A percentile compares a stretch with the other conserved stretches of the same genome.
These are phyloP conservation scores for Hemisphaericaspora subhashii DNA, from an alignment of 1,139 yeast genomes.

Conservation along the genomic window DNA sequence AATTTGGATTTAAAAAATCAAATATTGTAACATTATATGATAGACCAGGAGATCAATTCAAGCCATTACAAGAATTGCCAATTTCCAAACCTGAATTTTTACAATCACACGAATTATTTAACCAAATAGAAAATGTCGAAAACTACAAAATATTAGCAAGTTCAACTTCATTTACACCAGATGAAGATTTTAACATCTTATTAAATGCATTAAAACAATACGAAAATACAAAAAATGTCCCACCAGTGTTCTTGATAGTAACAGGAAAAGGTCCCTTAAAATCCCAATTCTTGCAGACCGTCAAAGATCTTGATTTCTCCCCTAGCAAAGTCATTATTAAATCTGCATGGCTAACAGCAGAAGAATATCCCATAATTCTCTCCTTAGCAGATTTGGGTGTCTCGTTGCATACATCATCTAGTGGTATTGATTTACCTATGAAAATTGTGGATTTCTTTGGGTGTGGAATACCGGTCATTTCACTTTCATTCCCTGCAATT, in stretches of 20 bases:
- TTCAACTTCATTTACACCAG: constrained; percentile 94
- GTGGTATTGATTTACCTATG: constrained; percentile 96
- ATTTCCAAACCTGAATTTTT: constrained; percentile 13
- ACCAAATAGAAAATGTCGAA: constrained; percentile 23
- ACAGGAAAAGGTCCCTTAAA: constrained; percentile 96
- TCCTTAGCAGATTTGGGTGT: constrained; percentile 84
- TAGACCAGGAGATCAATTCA: constrained; percentile 71
- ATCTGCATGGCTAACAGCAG: constrained; percentile 75
- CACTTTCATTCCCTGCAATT: constrained; percentile 74
- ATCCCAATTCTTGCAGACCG: constrained; percentile 44
- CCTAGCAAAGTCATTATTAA: constrained; percentile 49
- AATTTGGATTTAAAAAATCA: constrained; percentile 47
- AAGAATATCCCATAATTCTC: constrained; percentile 76
- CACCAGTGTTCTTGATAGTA: constrained; percentile 64
- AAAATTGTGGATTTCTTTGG: constrained; percentile 96
- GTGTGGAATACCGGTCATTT: constrained; percentile 88
- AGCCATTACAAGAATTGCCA: constrained; percentile 34
- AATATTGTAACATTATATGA: constrained; percentile 59
- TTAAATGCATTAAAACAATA: constrained; percentile 66
- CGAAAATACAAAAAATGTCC: constrained; percentile 41
- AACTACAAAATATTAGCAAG: constrained; percentile 69
- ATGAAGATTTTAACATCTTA: constrained; percentile 78
- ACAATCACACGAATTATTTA: constrained; percentile 33
- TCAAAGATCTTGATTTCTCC: constrained; percentile 43
- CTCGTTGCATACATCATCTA: constrained; percentile 86